phyloP scores from a whole-genome alignment of 1,139 yeast genomes.

The Yamadazyma mexicana region DNA sequence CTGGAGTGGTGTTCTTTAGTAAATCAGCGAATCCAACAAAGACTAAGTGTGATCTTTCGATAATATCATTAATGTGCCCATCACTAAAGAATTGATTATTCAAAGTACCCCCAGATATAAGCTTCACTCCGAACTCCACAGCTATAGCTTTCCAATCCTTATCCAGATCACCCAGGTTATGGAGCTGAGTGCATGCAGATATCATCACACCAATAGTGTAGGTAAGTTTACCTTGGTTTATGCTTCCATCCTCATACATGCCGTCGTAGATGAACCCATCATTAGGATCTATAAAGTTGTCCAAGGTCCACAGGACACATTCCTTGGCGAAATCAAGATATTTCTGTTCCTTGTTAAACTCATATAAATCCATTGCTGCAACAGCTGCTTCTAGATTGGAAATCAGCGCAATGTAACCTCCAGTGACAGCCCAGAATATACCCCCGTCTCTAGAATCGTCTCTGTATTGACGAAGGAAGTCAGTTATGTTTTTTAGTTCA shows the following conservation, averaged over 20 bases:
- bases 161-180: conserved; percentile 14
- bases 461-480: conserved; percentile 15
- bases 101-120: conserved; percentile 15
- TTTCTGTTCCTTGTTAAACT: conserved; percentile 5
- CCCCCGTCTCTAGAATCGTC: conserved; percentile 26
- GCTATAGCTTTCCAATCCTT: conserved; percentile 20
- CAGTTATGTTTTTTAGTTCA: conserved; percentile 9
- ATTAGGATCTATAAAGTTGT: conserved; percentile 27
- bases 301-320: conserved; percentile 25
- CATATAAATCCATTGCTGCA: conserved; percentile 31
- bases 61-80: conserved; percentile 21
- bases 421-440: conserved; percentile 28
- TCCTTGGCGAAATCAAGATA: conserved; percentile 18
- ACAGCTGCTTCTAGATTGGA: conserved; percentile 37
- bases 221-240: conserved; percentile 35
- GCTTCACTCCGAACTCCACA: conserved; percentile 18
- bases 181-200: conserved; percentile 30
- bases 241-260: conserved; percentile 18
- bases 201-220: conserved; percentile 39
- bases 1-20: conserved; percentile 18
- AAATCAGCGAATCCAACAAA: conserved; percentile 24
- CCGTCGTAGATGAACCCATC: conserved; percentile 36
- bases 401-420: conserved; percentile 33
- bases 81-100: conserved; percentile 17
- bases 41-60: conserved; percentile 20